Percentiles rank a stretch among this genome's conserved stretches.
These are phyloP conservation scores for Azolla pinnata DNA, from an alignment of 75 land plant species.

Conservation along the genomic window DNA sequence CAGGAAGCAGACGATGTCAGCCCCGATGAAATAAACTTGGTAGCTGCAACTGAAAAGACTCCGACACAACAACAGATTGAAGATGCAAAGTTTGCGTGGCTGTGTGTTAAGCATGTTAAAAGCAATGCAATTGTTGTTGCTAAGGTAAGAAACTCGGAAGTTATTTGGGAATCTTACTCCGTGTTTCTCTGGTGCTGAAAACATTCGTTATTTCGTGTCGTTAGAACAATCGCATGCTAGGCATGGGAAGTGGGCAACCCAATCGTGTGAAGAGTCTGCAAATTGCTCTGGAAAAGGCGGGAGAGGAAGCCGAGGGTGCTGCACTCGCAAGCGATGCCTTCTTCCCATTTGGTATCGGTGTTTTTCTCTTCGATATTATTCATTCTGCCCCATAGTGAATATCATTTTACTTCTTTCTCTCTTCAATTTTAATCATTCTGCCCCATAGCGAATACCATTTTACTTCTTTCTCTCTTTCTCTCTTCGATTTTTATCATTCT, in stretches of 20 bases:
- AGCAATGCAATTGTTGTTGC: slow-evolving; percentile 99
- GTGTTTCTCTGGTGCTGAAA: not conserved
- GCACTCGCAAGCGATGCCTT: slow-evolving; percentile 99
- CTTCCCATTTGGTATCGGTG: slow-evolving; percentile 97
- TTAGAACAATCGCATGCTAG: slow-evolving; percentile 87
- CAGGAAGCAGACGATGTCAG: slow-evolving; percentile 83
- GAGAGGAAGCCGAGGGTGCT: slow-evolving; percentile 81
- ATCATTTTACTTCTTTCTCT: too few species aligned
- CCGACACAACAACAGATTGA: slow-evolving; percentile 49
- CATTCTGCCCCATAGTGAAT: too few species aligned
- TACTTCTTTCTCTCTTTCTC: too few species aligned
- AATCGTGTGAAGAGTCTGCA: slow-evolving; percentile 84
- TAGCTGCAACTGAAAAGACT: slow-evolving; percentile 37
- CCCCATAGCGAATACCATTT: too few species aligned
- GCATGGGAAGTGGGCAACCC: slow-evolving; percentile 99
- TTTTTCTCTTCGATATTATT: too few species aligned
- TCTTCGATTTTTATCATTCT: too few species aligned
- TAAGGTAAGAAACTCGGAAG: slow-evolving; percentile 40
- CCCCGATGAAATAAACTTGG: slow-evolving; percentile 66
- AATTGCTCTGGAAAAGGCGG: slow-evolving; percentile 88
- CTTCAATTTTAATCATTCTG: too few species aligned
- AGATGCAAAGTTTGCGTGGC: slow-evolving; percentile 95
- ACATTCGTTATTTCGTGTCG: not conserved
- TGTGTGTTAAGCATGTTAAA: slow-evolving; percentile 96
- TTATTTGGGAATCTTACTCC: too few species aligned